A percentile compares a stretch with the other conserved stretches of the same genome.
These are phyloP conservation scores for Penicillium sp. DNA, from an alignment of 2,329 filamentous ascomycete species.

Conservation along the genomic window DNA sequence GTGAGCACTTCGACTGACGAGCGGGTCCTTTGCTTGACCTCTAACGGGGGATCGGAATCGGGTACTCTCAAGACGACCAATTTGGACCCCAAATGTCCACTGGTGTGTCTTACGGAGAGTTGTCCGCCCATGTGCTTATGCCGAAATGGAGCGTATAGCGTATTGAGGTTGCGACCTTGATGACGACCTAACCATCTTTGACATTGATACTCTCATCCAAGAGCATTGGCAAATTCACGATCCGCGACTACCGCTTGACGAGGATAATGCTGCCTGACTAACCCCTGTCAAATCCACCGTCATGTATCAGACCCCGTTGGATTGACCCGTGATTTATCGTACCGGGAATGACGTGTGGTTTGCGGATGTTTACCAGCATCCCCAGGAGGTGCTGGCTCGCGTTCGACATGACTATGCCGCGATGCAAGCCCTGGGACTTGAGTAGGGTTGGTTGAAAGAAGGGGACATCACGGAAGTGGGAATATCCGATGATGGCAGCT, in stretches of 20 bases:
- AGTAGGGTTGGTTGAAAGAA: no score
- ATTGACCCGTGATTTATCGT: no score
- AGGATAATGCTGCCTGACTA: background rate
- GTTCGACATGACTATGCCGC: no score
- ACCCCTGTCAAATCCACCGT: background rate
- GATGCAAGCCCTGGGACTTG: no score
- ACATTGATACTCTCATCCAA: background rate
- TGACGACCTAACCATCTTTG: background rate
- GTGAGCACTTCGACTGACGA: background rate
- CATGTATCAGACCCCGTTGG: no score
- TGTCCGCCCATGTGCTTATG: background rate
- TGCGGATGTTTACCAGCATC: no score
- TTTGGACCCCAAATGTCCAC: background rate
- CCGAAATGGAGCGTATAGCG: background rate
- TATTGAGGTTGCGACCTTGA: background rate
- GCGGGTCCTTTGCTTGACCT: background rate
- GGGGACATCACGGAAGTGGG: no score
- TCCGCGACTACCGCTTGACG: background rate
- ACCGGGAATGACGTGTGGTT: no score
- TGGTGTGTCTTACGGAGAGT: background rate
- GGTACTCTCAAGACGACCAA: background rate
- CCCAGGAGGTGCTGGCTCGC: no score
- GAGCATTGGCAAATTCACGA: background rate
- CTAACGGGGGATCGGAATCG: no score
- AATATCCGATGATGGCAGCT: no score